Evolutionary conservation across 2,329 filamentous ascomycete genomes (phyloP).

Genomic region (Stachybotrys echinatus): DNA sequence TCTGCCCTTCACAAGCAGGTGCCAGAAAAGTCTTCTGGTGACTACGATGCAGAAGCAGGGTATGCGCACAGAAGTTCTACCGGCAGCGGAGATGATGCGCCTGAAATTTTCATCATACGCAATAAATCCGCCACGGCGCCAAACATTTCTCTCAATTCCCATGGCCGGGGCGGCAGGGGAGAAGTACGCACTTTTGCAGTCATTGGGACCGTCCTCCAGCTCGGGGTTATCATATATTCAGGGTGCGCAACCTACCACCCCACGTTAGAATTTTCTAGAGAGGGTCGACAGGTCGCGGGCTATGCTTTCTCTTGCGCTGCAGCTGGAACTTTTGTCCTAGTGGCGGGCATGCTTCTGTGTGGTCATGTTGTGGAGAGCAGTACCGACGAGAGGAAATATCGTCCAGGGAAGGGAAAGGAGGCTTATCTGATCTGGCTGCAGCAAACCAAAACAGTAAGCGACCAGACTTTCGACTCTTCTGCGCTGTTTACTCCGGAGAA

Average conservation of each 20-base stretch:
- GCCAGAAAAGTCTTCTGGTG: too few relatives aligned
- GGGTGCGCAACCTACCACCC: slow-evolving; percentile 7
- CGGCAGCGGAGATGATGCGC: too few relatives aligned
- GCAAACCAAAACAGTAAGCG: background rate
- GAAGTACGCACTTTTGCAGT: slow-evolving; percentile 11
- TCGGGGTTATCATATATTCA: slow-evolving; percentile 14
- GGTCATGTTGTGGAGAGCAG: background rate
- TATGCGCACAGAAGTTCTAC: too few relatives aligned
- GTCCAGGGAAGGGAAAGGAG: background rate
- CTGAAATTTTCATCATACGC: slow-evolving; percentile 1
- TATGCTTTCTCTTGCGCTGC: background rate
- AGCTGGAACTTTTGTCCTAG: background rate
- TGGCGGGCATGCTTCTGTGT: background rate
- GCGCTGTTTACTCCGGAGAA: background rate
- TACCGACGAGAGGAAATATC: background rate
- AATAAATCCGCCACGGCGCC: background rate
- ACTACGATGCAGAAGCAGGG: too few relatives aligned
- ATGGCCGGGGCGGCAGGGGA: background rate
- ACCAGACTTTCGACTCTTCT: background rate
- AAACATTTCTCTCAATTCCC: slow-evolving; percentile 6
- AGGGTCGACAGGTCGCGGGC: background rate
- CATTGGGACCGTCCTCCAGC: slow-evolving; percentile 14
- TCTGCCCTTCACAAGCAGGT: too few relatives aligned
- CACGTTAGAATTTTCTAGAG: slow-evolving; percentile 6
- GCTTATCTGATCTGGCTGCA: background rate